phyloP scores from a whole-genome alignment of 1,284 basidiomycete genomes.

The Ustilago sp. region DNA sequence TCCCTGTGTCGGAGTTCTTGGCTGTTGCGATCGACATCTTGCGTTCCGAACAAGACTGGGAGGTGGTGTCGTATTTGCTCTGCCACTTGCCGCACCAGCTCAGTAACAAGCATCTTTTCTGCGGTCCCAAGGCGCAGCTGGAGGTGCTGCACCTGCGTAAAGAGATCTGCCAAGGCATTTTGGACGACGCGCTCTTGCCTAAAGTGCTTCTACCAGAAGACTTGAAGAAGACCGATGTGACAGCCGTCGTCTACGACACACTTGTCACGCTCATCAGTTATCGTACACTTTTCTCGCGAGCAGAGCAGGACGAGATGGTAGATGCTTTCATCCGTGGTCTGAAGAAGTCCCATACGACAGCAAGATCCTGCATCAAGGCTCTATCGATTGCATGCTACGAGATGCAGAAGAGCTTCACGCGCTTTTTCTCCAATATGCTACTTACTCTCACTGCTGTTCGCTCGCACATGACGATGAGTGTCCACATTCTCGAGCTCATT shows the following conservation, averaged over 20 bases:
- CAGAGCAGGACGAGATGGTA: constrained; percentile 78
- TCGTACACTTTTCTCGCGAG: constrained; percentile 79
- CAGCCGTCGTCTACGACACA: constrained; percentile 87
- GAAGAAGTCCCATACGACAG: constrained; percentile 79
- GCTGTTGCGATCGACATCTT: constrained; percentile 78
- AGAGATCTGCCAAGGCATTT: constrained; percentile 78
- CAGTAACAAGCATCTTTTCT: constrained; percentile 95
- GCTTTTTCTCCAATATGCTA: constrained; percentile 80
- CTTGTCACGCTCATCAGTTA: constrained; percentile 91
- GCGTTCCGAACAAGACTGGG: constrained; percentile 86
- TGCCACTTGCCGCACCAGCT: constrained; percentile 92
- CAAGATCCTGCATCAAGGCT: constrained; percentile 91
- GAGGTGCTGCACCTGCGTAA: constrained; percentile 78
- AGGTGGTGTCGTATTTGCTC: constrained; percentile 90
- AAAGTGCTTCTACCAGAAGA: constrained; percentile 75
- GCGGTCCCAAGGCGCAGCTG: constrained; percentile 81
- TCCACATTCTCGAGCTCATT: constrained; percentile 94
- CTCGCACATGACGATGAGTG: constrained; percentile 90
- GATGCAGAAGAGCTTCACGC: constrained; percentile 84
- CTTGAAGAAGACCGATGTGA: constrained; percentile 77
- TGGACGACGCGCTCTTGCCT: constrained; percentile 75
- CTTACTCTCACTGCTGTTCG: constrained; percentile 93
- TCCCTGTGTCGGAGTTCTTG: constrained; percentile 86
- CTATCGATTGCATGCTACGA: constrained; percentile 91
- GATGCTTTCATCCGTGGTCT: constrained; percentile 86